Evolutionary conservation across 2,329 filamentous ascomycete genomes (phyloP).

Genomic region (Botrytis cinerea): DNA sequence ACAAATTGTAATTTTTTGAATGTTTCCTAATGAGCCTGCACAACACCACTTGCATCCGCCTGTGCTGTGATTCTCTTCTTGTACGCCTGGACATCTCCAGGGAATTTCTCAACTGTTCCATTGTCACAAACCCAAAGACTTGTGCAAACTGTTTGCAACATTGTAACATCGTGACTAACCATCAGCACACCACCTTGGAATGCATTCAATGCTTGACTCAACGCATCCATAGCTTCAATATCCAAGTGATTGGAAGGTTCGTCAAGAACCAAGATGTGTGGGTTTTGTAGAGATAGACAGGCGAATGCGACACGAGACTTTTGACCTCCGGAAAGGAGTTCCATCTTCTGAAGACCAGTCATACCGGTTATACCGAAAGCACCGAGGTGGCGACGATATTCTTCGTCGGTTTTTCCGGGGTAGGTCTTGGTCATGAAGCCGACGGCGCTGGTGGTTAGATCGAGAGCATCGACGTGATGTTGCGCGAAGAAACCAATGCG

Average conservation of each 20-base stretch:
- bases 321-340: constrained; percentile 88
- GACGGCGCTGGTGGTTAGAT: constrained; percentile 85
- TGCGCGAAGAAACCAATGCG: constrained; percentile 97
- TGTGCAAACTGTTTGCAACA: constrained; percentile 94
- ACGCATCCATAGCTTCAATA: constrained; percentile 96
- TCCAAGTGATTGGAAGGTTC: constrained; percentile 98
- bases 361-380: constrained; percentile 90
- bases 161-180: constrained; percentile 98
- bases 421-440: constrained; percentile 95
- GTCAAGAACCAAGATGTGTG: constrained; percentile 96
- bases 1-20: not conserved
- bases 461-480: constrained; percentile 95
- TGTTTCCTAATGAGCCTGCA: constrained; percentile 35
- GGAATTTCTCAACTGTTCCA: constrained; percentile 93
- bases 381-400: constrained; percentile 92
- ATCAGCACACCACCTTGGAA: constrained; percentile 97
- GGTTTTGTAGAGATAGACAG: constrained; percentile 90
- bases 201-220: constrained; percentile 77
- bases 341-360: constrained; percentile 96
- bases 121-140: constrained; percentile 96
- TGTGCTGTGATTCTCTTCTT: constrained; percentile 95
- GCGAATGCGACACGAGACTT: constrained; percentile 98
- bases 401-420: constrained; percentile 89
- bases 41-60: constrained; percentile 85
- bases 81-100: constrained; percentile 91